Percentiles rank a stretch among this genome's conserved stretches.
These are phyloP conservation scores for Ruellia speciosa DNA, from an alignment of 305 asterid genomes.

Conservation along the genomic window DNA sequence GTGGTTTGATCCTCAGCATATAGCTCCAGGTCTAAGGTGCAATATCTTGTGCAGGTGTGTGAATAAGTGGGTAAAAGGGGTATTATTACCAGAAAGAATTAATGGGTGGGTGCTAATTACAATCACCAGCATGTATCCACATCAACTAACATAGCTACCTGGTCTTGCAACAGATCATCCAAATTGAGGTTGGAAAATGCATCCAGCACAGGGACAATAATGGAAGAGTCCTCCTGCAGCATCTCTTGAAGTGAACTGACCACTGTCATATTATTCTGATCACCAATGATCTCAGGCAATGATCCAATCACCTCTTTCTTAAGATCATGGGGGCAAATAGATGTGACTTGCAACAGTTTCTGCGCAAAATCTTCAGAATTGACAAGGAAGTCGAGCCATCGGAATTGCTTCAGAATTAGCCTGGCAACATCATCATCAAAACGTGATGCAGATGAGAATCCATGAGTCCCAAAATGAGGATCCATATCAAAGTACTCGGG, in stretches of 20 bases:
- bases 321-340: slow-evolving; percentile 66
- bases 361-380: slow-evolving; percentile 59
- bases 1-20: background rate
- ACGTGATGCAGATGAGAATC: slow-evolving; percentile 31
- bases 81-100: background rate
- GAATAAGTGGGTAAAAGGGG: slow-evolving; percentile 11
- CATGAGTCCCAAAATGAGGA: slow-evolving; percentile 26
- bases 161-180: slow-evolving; percentile 64
- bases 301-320: slow-evolving; percentile 83
- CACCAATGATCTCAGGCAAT: slow-evolving; percentile 76
- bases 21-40: background rate
- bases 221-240: slow-evolving; percentile 74
- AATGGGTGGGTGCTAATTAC: background rate
- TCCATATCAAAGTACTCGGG: slow-evolving; percentile 68
- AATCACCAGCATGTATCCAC: slow-evolving; percentile 14
- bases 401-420: slow-evolving; percentile 68
- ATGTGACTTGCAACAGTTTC: slow-evolving; percentile 58
- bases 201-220: slow-evolving; percentile 71
- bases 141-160: slow-evolving; percentile 35
- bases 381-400: slow-evolving; percentile 86
- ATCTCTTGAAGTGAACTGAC: slow-evolving; percentile 67
- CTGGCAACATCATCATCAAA: slow-evolving; percentile 66
- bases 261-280: slow-evolving; percentile 51
- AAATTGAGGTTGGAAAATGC: slow-evolving; percentile 71
- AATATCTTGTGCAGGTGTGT: background rate